These are phyloP conservation scores for Calycina marina DNA, from an alignment of 2,329 filamentous ascomycete species.

Conservation along the genomic window DNA sequence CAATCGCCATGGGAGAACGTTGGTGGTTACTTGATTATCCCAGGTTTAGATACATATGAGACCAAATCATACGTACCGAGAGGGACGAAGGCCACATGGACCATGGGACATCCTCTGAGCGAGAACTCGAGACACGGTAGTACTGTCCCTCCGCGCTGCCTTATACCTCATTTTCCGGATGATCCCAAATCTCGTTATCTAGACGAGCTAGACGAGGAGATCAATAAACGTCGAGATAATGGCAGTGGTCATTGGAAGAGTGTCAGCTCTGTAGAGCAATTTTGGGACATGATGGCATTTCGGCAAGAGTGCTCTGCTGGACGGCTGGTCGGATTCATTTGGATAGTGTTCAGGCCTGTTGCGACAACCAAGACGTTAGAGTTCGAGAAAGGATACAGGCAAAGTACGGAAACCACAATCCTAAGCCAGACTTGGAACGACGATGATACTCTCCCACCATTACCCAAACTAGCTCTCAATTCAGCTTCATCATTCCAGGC, in stretches of 20 bases:
- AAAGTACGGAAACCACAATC: slow-evolving; percentile 6
- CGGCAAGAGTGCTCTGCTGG: slow-evolving; percentile 92
- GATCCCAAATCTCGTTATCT: slow-evolving; percentile 88
- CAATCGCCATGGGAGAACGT: slow-evolving; percentile 28
- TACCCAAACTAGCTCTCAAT: slow-evolving; percentile 5
- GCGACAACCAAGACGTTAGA: neutral
- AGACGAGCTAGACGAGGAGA: slow-evolving; percentile 76
- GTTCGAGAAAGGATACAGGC: slow-evolving; percentile 9
- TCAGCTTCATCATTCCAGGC: slow-evolving; percentile 11
- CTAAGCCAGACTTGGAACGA: slow-evolving; percentile 6
- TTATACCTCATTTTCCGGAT: slow-evolving; percentile 85
- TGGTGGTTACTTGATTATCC: slow-evolving; percentile 76
- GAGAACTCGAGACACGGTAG: slow-evolving; percentile 46
- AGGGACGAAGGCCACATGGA: slow-evolving; percentile 32
- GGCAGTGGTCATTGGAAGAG: slow-evolving; percentile 64
- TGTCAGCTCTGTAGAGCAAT: slow-evolving; percentile 71
- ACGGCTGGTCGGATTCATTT: slow-evolving; percentile 83
- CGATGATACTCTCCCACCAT: slow-evolving; percentile 11
- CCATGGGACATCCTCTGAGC: slow-evolving; percentile 58
- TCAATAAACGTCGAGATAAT: slow-evolving; percentile 41
- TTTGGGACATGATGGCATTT: slow-evolving; percentile 98
- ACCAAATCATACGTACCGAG: slow-evolving; percentile 64
- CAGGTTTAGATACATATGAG: slow-evolving; percentile 72
- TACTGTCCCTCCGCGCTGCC: slow-evolving; percentile 61
- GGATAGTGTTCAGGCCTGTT: slow-evolving; percentile 56